These are phyloP conservation scores for Russula dissimulans DNA, from an alignment of 768 basidiomycete species.

Conservation along the genomic window DNA sequence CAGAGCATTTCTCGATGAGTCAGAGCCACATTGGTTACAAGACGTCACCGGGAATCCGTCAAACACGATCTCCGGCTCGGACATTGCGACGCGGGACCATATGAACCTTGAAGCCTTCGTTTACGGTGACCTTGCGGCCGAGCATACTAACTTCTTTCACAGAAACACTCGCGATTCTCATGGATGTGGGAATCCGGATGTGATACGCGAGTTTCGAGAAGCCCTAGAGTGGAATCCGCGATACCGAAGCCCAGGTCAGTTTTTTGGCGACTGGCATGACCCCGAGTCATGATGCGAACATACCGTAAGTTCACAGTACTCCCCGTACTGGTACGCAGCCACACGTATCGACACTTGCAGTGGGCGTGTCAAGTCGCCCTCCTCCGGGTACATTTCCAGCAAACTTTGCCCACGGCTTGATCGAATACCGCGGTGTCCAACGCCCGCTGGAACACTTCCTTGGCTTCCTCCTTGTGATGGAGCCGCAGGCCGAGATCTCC, in stretches of 20 bases:
- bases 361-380: conserved; percentile 84
- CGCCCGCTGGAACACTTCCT: conserved; percentile 94
- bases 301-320: conserved; percentile 84
- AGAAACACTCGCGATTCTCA: conserved; percentile 2
- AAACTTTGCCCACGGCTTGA: conserved; percentile 91
- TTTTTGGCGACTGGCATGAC: too few species aligned
- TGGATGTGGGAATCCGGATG: neutral
- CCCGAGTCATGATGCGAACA: conserved; percentile 29
- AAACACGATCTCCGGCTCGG: neutral
- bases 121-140: neutral
- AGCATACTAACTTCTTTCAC: neutral
- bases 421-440: conserved; percentile 79
- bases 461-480: conserved; percentile 96
- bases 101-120: neutral
- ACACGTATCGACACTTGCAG: conserved; percentile 90
- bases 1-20: neutral
- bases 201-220: too few species aligned
- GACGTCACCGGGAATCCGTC: neutral
- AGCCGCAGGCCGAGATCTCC: conserved; percentile 90
- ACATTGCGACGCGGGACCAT: neutral
- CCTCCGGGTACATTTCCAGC: conserved; percentile 94
- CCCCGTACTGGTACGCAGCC: conserved; percentile 85
- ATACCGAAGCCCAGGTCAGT: too few species aligned
- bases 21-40: neutral
- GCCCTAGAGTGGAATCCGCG: too few species aligned